Conservation (phyloP, 495 filamentous ascomycete species). For the Aspergillus steynii region DNA sequence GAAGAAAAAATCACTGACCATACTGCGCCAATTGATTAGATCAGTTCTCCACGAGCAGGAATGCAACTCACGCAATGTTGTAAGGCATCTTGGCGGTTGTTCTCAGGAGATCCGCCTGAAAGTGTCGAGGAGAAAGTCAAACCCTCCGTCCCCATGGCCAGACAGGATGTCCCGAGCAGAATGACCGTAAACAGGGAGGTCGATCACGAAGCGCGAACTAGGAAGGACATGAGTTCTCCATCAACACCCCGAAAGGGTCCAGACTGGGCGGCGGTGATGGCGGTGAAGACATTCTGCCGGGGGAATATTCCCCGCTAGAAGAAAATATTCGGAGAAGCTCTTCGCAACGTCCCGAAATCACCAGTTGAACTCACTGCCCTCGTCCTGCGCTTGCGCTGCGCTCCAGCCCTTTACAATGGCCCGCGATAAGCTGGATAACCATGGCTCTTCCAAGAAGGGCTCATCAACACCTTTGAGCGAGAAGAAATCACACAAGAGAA, state of each 20-base stretch:
- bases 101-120: neutral
- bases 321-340: slow-evolving; percentile 25
- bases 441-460: slow-evolving; percentile 22
- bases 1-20: slow-evolving; percentile 99
- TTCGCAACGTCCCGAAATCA: slow-evolving; percentile 7
- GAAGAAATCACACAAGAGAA: slow-evolving; percentile 39
- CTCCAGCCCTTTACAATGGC: slow-evolving; percentile 28
- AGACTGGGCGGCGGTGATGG: slow-evolving; percentile 20
- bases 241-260: slow-evolving; percentile 18
- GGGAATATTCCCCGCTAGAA: slow-evolving; percentile 19
- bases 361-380: neutral
- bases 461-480: slow-evolving; percentile 21
- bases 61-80: slow-evolving; percentile 67
- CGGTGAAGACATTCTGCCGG: slow-evolving; percentile 26
- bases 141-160: slow-evolving; percentile 19
- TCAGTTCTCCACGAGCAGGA: slow-evolving; percentile 1
- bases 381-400: slow-evolving; percentile 9
- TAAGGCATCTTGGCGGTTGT: slow-evolving; percentile 54
- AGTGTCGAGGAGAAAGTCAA: neutral
- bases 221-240: slow-evolving; percentile 9
- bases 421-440: slow-evolving; percentile 18
- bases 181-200: slow-evolving; percentile 3
- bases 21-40: slow-evolving; percentile 48
- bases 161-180: neutral
- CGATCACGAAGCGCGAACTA: neutral